phyloP scores from a whole-genome alignment of 208 protist genomes.

The Leishmania turanica region DNA sequence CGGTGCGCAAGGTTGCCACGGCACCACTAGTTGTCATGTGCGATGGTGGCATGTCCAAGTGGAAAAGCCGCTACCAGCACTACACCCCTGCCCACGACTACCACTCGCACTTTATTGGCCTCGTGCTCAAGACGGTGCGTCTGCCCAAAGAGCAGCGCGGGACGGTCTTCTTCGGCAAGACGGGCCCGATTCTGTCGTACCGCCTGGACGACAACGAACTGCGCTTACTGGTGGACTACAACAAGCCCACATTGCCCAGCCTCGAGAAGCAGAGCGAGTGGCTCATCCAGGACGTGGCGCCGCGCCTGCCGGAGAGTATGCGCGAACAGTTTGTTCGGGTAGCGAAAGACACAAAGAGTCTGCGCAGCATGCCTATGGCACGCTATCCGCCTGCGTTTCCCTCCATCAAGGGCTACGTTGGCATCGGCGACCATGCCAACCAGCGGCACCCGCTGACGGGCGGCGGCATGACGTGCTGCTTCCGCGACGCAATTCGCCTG shows the following conservation, averaged over 20 bases:
- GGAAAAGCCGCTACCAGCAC: slow-evolving; percentile 86
- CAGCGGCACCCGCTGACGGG: slow-evolving; percentile 95
- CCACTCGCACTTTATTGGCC: slow-evolving; percentile 90
- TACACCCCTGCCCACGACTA: slow-evolving; percentile 78
- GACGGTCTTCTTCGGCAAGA: slow-evolving; percentile 92
- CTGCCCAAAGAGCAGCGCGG: slow-evolving; percentile 87
- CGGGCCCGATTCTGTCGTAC: slow-evolving; percentile 92
- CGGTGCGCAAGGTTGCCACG: slow-evolving; percentile 53
- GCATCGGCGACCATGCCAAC: slow-evolving; percentile 95
- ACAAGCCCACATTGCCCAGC: slow-evolving; percentile 69
- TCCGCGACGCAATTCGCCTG: slow-evolving; percentile 85
- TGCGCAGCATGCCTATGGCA: slow-evolving; percentile 86
- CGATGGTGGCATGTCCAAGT: slow-evolving; percentile 94
- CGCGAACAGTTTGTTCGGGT: slow-evolving; percentile 74
- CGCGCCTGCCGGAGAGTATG: slow-evolving; percentile 79
- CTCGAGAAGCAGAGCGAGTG: slow-evolving; percentile 82
- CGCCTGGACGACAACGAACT: slow-evolving; percentile 82
- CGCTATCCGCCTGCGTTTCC: slow-evolving; percentile 75
- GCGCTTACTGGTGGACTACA: slow-evolving; percentile 88
- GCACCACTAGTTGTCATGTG: slow-evolving; percentile 93
- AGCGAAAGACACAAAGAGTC: slow-evolving; percentile 46
- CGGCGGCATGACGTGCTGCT: slow-evolving; percentile 91
- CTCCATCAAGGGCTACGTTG: slow-evolving; percentile 83
- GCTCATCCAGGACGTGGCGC: slow-evolving; percentile 81
- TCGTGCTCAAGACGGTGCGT: slow-evolving; percentile 70